Conservation (phyloP, 495 filamentous ascomycete genomes). For the Astrocystis sublimbata region DNA sequence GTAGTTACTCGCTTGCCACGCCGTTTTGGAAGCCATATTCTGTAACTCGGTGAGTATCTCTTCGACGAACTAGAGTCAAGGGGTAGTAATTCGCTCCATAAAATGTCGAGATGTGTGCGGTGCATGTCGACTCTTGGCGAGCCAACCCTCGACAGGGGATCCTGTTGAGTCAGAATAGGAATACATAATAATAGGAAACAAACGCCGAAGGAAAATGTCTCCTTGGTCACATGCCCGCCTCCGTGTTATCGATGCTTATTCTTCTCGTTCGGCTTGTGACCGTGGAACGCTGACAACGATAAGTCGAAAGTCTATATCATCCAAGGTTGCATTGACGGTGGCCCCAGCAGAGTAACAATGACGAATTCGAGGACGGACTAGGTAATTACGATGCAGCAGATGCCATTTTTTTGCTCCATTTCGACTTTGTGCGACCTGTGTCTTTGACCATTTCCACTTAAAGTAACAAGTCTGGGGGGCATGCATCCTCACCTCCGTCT, state of each 20-base stretch:
- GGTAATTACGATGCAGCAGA: not conserved
- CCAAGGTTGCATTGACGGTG: not conserved
- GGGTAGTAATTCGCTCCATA: slow-evolving; percentile 12
- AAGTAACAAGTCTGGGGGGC: slow-evolving; percentile 8
- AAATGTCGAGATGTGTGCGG: not conserved
- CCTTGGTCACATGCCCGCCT: slow-evolving; percentile 13
- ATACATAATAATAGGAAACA: slow-evolving; percentile 11
- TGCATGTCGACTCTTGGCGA: slow-evolving; percentile 6
- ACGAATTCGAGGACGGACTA: not conserved
- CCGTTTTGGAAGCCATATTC: not conserved
- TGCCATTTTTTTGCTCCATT: slow-evolving; percentile 6
- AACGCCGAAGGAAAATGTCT: not conserved
- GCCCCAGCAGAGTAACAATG: not conserved
- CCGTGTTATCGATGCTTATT: slow-evolving; percentile 13
- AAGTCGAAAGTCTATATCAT: not conserved
- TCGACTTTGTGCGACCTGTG: not conserved
- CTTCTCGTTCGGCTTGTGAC: slow-evolving; percentile 8
- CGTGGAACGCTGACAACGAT: not conserved
- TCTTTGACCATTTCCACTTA: slow-evolving; percentile 13
- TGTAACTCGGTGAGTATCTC: slow-evolving; percentile 5
- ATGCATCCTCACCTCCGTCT: slow-evolving; percentile 7
- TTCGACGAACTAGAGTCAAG: not conserved
- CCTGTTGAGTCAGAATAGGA: slow-evolving; percentile 10
- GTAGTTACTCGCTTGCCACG: not conserved
- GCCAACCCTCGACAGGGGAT: slow-evolving; percentile 14